phyloP scores from a whole-genome alignment of 2,329 filamentous ascomycete genomes.

The Lachnum nothofagi region DNA sequence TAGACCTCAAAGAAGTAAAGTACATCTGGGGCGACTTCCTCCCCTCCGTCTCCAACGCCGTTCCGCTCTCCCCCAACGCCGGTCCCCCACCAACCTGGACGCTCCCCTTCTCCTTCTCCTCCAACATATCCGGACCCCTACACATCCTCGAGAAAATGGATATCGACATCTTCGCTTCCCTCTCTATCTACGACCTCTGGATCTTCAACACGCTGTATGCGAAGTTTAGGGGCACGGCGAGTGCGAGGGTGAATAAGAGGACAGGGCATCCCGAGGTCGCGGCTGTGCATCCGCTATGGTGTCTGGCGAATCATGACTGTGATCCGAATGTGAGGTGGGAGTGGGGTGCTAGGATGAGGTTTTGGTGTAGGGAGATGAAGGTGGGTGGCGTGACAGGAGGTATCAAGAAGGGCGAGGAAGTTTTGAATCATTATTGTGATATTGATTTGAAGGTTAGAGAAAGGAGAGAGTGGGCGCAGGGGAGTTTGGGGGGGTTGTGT shows the following conservation, averaged over 20 bases:
- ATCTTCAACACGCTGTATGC: conserved; percentile 86
- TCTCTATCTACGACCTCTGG: conserved; percentile 65
- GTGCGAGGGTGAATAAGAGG: conserved; percentile 68
- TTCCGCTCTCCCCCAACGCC: conserved; percentile 49
- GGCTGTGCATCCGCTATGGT: conserved; percentile 94
- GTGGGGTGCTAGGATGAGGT: conserved; percentile 74
- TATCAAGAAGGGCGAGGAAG: conserved; percentile 74
- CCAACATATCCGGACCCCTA: conserved; percentile 68
- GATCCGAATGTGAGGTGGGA: conserved; percentile 94
- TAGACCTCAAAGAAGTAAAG: conserved; percentile 59
- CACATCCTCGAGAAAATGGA: conserved; percentile 82
- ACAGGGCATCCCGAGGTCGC: conserved; percentile 85
- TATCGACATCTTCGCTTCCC: conserved; percentile 62
- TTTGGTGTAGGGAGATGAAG: conserved; percentile 57
- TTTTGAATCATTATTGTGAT: conserved; percentile 93
- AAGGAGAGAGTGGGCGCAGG: conserved; percentile 81
- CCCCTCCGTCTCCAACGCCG: conserved; percentile 46
- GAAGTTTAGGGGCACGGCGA: conserved; percentile 90
- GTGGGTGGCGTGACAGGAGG: conserved; percentile 53
- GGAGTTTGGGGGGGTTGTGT: conserved; percentile 83
- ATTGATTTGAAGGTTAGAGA: conserved; percentile 70
- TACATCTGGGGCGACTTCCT: conserved; percentile 68
- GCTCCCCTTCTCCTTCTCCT: conserved; percentile 71
- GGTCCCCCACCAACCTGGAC: conserved; percentile 59
- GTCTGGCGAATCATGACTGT: conserved; percentile 92